Percentiles rank a stretch among this genome's conserved stretches.
These are phyloP conservation scores for Sporothrix euskadiensis DNA, from an alignment of 2,329 filamentous ascomycete species.

Conservation along the genomic window DNA sequence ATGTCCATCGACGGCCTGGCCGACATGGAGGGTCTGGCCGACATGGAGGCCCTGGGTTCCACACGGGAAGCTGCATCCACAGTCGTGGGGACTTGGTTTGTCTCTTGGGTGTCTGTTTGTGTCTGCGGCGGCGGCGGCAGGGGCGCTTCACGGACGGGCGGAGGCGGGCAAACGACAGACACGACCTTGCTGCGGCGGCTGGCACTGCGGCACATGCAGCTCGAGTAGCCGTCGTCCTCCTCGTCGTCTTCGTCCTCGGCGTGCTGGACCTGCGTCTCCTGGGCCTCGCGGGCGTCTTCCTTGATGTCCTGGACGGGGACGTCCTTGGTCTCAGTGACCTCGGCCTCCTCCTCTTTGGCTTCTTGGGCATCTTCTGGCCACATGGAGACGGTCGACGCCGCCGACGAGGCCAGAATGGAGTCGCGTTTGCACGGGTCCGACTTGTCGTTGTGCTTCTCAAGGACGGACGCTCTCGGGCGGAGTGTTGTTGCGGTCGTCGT, in stretches of 20 bases:
- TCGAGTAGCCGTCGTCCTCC: neutral
- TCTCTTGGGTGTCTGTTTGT: neutral
- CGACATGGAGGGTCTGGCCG: neutral
- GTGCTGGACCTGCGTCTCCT: neutral
- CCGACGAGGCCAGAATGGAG: constrained; percentile 23
- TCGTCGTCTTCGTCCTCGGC: constrained; percentile 12
- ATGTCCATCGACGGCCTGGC: constrained; percentile 1
- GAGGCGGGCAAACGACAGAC: constrained; percentile 1
- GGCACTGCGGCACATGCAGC: constrained; percentile 14
- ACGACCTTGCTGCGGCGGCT: constrained; percentile 15
- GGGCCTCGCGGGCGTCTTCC: neutral
- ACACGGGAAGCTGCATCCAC: neutral
- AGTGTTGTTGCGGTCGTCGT: neutral
- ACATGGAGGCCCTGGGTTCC: neutral
- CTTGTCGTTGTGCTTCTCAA: neutral
- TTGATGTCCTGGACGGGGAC: neutral
- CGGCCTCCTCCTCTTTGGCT: neutral
- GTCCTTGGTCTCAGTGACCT: neutral
- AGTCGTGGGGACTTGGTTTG: too few species aligned
- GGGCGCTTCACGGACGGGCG: constrained; percentile 5
- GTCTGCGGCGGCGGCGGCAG: neutral
- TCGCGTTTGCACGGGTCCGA: neutral
- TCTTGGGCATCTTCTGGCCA: neutral
- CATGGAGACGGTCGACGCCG: constrained; percentile 15
- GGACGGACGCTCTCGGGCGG: neutral